Evolutionary conservation across 306 rosid genomes (phyloP).

Genomic region (Gastrolobium villosum): DNA sequence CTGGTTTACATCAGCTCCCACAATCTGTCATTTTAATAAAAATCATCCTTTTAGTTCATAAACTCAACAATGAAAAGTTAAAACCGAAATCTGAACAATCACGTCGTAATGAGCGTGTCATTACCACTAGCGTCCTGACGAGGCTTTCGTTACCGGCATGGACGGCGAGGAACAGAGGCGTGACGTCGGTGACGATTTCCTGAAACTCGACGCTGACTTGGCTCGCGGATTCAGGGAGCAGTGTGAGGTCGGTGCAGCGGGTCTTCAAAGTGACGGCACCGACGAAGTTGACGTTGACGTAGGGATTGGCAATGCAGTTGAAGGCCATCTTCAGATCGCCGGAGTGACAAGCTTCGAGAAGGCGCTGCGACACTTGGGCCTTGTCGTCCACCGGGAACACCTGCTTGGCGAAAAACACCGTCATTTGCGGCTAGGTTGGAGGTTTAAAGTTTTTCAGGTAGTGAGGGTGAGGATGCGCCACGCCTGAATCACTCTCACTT

Average conservation of each 20-base stretch:
- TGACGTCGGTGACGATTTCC: conserved; percentile 85
- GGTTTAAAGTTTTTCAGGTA: not conserved
- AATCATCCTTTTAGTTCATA: conserved; percentile 28
- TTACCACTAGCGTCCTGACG: conserved; percentile 82
- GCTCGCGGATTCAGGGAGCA: conserved; percentile 66
- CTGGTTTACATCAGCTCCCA: conserved; percentile 94
- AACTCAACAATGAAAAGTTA: conserved; percentile 46
- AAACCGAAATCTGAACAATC: conserved; percentile 51
- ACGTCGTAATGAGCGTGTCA: not conserved
- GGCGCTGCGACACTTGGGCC: conserved; percentile 79
- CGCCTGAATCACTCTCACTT: not conserved
- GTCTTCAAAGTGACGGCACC: conserved; percentile 73
- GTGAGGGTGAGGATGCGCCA: conserved; percentile 25
- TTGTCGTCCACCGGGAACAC: conserved; percentile 88
- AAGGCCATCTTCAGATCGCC: conserved; percentile 77
- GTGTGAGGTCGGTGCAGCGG: conserved; percentile 63
- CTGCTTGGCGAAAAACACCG: conserved; percentile 82
- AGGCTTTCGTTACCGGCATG: conserved; percentile 69
- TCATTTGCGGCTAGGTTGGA: conserved; percentile 58
- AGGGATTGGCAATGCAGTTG: conserved; percentile 77
- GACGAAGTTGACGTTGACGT: conserved; percentile 85
- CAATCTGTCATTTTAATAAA: conserved; percentile 59
- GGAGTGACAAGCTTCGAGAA: conserved; percentile 80
- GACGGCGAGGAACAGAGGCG: conserved; percentile 91
- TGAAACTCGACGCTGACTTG: conserved; percentile 67